Evolutionary conservation across 805 yeast genomes (phyloP), one percentile per base, ranked within the genome.

Genomic region (Sugiyamaella lignohabitans): DNA sequence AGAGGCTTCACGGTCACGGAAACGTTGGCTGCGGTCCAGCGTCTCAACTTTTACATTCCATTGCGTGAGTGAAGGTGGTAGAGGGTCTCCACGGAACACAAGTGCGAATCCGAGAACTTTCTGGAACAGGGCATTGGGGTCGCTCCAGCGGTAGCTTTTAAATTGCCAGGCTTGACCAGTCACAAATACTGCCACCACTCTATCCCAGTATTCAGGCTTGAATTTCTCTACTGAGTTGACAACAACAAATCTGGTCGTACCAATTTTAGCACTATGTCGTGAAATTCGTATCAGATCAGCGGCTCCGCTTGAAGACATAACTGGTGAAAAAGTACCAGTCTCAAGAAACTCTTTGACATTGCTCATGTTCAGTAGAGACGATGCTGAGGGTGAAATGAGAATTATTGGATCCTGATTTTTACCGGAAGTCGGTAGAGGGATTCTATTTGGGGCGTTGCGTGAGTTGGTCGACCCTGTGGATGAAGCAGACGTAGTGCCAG

Each of bases 121-220:
- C 59, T 84, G 93, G 65, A 93, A 93, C 53, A 93, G 71, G 38
- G 71, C 71, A 50, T 83, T 79, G 2, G 98, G 96, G 46, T 82
- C 79, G 35, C 79, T 73, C 79, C 88, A 84, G 61, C 83, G 84
- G 66, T 91, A 93, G 58, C 80, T 78, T 60, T 85, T 79, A 68
- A 93, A 87, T 68, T 93, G 99, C 99, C 99, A 93, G 46, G 82
- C 73, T 68, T 93, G 98, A 10, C 99, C 99, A 8, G 97, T 91
- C 16, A 96, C 91, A 69, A 93, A 83, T 34, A 93, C 85, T 0
- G 95, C 97, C 42, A 91, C 86, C 1, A 93, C 97, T 49, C 98
- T 76, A 60, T 87, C 95, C 99, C 99, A 93, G 67, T 93, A 87
- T 63, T 93, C 98, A 2, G 96, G 95, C 62, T 89, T 91, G 67